Conservation (phyloP, 108 stramenopile species). For the Parmales sp. region DNA sequence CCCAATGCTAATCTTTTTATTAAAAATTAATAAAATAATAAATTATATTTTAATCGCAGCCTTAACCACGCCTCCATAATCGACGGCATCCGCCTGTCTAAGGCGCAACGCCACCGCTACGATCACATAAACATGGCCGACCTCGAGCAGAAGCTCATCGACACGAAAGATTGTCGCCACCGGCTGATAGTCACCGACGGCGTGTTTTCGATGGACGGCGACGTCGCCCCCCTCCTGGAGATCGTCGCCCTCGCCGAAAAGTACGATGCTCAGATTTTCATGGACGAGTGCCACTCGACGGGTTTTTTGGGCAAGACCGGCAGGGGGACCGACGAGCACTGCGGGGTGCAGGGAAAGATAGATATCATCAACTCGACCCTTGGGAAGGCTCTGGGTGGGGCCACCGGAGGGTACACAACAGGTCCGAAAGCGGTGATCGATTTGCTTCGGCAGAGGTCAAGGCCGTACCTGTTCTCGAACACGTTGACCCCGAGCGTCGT, state of each 20-base stretch:
- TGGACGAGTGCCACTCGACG: constrained; percentile 33
- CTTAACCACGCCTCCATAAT: constrained; percentile 26
- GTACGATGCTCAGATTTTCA: constrained; percentile 26
- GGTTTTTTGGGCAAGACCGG: constrained; percentile 31
- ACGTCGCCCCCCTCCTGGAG: constrained; percentile 17
- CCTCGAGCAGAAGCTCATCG: constrained; percentile 20
- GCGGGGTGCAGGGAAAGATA: constrained; percentile 16
- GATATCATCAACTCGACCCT: constrained; percentile 31
- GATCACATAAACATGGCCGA: constrained; percentile 33
- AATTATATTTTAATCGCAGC: too few species aligned
- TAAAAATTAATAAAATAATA: too few species aligned
- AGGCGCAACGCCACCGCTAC: constrained; percentile 24
- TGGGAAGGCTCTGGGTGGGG: constrained; percentile 35
- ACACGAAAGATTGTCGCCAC: background rate
- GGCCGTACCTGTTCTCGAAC: constrained; percentile 34
- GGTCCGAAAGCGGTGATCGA: constrained; percentile 20
- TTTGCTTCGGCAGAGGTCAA: constrained; percentile 19
- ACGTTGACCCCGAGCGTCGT: constrained; percentile 25
- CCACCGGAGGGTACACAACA: constrained; percentile 32
- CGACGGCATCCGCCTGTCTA: constrained; percentile 27
- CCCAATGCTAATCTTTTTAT: constrained; percentile 18
- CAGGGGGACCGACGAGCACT: constrained; percentile 25
- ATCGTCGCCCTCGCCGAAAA: constrained; percentile 25
- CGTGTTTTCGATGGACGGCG: constrained; percentile 31
- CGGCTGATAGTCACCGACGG: constrained; percentile 32